These are phyloP conservation scores for Alternaria burnsii DNA, from an alignment of 2,329 filamentous ascomycete species.

Conservation along the genomic window DNA sequence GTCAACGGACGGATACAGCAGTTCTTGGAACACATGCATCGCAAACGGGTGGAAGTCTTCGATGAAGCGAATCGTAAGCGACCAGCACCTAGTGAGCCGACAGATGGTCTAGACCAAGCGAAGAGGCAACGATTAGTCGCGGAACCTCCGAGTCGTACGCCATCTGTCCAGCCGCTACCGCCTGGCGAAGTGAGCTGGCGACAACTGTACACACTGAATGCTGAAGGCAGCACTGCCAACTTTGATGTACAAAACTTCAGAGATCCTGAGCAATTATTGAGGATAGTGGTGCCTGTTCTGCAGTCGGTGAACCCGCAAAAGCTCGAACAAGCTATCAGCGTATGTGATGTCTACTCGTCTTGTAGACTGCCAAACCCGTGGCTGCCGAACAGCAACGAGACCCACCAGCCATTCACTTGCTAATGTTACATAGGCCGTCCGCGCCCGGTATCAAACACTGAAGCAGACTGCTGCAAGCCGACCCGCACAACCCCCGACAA, in stretches of 20 bases:
- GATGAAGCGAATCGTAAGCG: slow-evolving; percentile 84
- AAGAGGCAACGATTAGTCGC: slow-evolving; percentile 80
- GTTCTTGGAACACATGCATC: slow-evolving; percentile 82
- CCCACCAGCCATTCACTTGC: background rate
- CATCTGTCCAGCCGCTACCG: slow-evolving; percentile 73
- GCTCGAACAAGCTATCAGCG: slow-evolving; percentile 77
- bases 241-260: slow-evolving; percentile 88
- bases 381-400: background rate
- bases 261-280: slow-evolving; percentile 73
- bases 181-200: slow-evolving; percentile 80
- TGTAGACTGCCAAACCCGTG: background rate
- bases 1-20: slow-evolving; percentile 82
- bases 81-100: slow-evolving; percentile 72
- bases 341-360: slow-evolving; percentile 52
- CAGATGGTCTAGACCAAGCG: slow-evolving; percentile 74
- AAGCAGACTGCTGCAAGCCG: slow-evolving; percentile 38
- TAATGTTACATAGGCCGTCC: slow-evolving; percentile 50
- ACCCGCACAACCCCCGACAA: slow-evolving; percentile 39
- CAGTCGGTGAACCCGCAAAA: slow-evolving; percentile 73
- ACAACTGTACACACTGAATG: slow-evolving; percentile 86
- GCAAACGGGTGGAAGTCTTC: slow-evolving; percentile 78
- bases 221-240: slow-evolving; percentile 74
- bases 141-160: slow-evolving; percentile 53
- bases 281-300: slow-evolving; percentile 82
- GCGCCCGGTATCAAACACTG: slow-evolving; percentile 53